phyloP scores from a whole-genome alignment of 2,329 filamentous ascomycete genomes.

The Botrytis porri region DNA sequence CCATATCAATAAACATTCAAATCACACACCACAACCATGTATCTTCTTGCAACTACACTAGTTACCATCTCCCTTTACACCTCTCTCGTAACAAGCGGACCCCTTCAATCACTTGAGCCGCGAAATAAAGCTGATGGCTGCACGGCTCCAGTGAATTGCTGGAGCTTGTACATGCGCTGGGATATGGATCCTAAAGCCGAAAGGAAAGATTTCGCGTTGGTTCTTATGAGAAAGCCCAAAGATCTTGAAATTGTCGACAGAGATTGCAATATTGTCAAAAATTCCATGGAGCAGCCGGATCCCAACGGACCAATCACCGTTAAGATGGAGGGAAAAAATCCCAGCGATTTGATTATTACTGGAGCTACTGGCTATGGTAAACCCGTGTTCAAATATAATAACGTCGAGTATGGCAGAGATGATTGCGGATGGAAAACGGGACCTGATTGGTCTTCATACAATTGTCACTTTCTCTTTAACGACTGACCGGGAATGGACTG shows the following conservation, averaged over 20 bases:
- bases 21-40: background rate
- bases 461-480: background rate
- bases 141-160: background rate
- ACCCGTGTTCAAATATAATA: background rate
- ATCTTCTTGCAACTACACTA: background rate
- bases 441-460: background rate
- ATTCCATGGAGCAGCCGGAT: background rate
- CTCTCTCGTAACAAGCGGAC: background rate
- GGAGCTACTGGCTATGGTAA: too few relatives aligned
- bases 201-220: rapidly evolving
- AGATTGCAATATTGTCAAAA: background rate
- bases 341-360: background rate
- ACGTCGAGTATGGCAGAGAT: background rate
- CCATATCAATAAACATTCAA: background rate
- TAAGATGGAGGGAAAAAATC: background rate
- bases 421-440: background rate
- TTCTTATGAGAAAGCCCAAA: background rate
- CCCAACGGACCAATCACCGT: background rate
- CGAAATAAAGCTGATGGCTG: background rate
- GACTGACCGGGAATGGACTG: rapidly evolving
- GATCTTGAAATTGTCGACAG: background rate
- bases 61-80: too few relatives aligned
- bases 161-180: background rate
- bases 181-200: background rate
- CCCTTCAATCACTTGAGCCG: background rate